A percentile compares a stretch with the other conserved stretches of the same genome.
Evolutionary conservation across 257 asterid species (phyloP).

Genomic region (Schizonepeta tenuifolia): DNA sequence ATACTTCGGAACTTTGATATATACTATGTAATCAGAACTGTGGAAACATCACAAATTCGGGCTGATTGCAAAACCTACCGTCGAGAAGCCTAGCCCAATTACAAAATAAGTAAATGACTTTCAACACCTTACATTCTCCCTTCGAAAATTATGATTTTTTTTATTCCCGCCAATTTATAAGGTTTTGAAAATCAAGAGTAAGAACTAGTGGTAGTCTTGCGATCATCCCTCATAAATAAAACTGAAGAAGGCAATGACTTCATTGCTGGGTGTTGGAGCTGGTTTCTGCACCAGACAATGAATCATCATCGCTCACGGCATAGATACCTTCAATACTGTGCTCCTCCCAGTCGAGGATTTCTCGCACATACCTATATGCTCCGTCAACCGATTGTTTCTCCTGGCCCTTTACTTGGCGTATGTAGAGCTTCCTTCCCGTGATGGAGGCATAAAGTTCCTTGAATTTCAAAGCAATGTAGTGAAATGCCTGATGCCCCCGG

Average conservation of each 20-base stretch:
- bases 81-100: not conserved
- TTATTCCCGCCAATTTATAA: not conserved
- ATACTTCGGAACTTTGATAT: not conserved
- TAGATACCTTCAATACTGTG: slow-evolving; percentile 39
- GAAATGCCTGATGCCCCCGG: slow-evolving; percentile 62
- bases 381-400: slow-evolving; percentile 55
- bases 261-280: slow-evolving; percentile 26
- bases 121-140: not conserved
- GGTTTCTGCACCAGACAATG: slow-evolving; percentile 42
- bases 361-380: slow-evolving; percentile 52
- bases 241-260: not conserved
- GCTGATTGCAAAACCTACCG: not conserved
- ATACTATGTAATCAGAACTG: not conserved
- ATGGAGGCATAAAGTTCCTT: slow-evolving; percentile 56
- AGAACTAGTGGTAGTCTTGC: not conserved
- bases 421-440: slow-evolving; percentile 68
- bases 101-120: not conserved
- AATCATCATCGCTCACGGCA: slow-evolving; percentile 39
- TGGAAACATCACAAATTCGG: not conserved
- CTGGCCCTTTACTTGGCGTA: slow-evolving; percentile 45
- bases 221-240: not conserved
- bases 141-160: not conserved
- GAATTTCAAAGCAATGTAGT: slow-evolving; percentile 60
- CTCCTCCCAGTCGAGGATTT: slow-evolving; percentile 70
- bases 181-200: not conserved